Percentiles rank a stretch among this genome's conserved stretches.
Evolutionary conservation across 2,329 filamentous ascomycete species (phyloP).

Genomic region (Arachnopeziza araneosa): DNA sequence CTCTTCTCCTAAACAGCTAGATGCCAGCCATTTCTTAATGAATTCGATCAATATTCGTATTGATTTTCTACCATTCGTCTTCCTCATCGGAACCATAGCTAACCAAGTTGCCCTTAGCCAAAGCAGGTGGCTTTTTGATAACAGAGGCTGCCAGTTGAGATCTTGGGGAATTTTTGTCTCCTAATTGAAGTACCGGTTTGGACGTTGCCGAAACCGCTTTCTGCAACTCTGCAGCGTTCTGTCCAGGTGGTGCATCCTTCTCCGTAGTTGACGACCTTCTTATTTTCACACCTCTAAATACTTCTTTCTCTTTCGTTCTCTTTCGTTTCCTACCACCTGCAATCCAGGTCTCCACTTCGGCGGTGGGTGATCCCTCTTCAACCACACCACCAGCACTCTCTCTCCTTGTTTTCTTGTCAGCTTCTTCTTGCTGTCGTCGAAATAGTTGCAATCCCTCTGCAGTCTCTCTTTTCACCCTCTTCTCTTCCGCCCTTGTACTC

Average conservation of each 20-base stretch:
- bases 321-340: conserved; percentile 35
- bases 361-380: conserved; percentile 14
- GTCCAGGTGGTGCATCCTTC: conserved; percentile 2
- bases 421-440: conserved; percentile 42
- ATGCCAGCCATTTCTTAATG: no score
- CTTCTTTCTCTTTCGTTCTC: conserved; percentile 35
- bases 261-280: conserved; percentile 24
- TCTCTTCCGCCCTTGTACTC: conserved; percentile 47
- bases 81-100: conserved; percentile 53
- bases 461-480: conserved; percentile 47
- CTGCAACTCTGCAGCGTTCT: not conserved
- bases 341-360: conserved; percentile 32
- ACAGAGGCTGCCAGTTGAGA: not conserved
- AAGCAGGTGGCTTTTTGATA: conserved; percentile 7
- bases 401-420: conserved; percentile 26
- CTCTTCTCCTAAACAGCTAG: no score
- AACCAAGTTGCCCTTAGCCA: conserved; percentile 38
- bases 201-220: not conserved
- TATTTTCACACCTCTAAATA: conserved; percentile 29
- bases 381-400: conserved; percentile 11
- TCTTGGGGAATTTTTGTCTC: not conserved
- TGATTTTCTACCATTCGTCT: conserved; percentile 23
- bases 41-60: not conserved
- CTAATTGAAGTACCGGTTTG: not conserved
- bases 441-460: conserved; percentile 53